Evolutionary conservation across 2,329 filamentous ascomycete species (phyloP).

Genomic region (Fusarium sulawesiense): DNA sequence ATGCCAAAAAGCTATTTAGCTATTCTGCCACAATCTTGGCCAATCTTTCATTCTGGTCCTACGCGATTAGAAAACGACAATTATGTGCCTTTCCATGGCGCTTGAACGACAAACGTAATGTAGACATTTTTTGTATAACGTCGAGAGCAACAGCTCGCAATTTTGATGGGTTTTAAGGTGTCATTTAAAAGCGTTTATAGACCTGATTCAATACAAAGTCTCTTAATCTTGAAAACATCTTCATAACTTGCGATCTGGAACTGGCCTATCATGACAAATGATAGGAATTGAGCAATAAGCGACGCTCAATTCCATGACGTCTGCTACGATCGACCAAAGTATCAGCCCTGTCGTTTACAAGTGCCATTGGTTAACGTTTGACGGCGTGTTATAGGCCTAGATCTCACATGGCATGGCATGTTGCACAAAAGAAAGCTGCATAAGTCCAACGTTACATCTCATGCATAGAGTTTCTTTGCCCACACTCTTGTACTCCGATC

Average conservation of each 20-base stretch:
- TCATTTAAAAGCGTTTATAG: slow-evolving; percentile 42
- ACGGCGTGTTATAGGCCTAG: slow-evolving; percentile 12
- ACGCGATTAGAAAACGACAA: slow-evolving; percentile 20
- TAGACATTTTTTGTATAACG: slow-evolving; percentile 39
- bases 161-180: slow-evolving; percentile 22
- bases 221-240: neutral
- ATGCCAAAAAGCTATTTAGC: neutral
- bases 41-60: neutral
- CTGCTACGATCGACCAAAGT: neutral
- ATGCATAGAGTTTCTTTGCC: neutral
- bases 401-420: slow-evolving; percentile 12
- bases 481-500: neutral
- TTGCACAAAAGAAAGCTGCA: slow-evolving; percentile 14
- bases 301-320: slow-evolving; percentile 25
- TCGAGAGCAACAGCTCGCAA: slow-evolving; percentile 20
- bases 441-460: slow-evolving; percentile 15
- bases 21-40: neutral
- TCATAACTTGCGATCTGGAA: neutral
- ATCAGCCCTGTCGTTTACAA: slow-evolving; percentile 16
- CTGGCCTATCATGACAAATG: neutral
- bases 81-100: slow-evolving; percentile 14
- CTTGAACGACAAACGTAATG: slow-evolving; percentile 36
- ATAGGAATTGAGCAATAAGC: neutral
- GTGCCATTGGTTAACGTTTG: slow-evolving; percentile 10
- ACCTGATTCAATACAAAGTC: slow-evolving; percentile 28